Evolutionary conservation across 371 early-diverging fungal species (phyloP).

Genomic region (Actinomortierella ambigua): DNA sequence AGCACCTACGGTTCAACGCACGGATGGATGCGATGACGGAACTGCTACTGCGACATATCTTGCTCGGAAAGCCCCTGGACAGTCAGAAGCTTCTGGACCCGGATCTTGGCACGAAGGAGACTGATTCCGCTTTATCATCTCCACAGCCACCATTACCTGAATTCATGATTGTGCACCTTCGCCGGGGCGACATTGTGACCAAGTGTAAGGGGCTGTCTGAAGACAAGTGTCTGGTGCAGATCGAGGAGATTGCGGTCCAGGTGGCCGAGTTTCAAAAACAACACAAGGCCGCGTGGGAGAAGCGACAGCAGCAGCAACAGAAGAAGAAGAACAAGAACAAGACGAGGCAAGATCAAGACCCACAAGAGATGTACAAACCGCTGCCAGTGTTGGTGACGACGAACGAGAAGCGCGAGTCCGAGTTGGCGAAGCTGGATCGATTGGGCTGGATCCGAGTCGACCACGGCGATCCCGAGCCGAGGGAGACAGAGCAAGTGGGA

Average conservation of each 20-base stretch:
- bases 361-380: no score
- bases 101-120: slow-evolving; percentile 14
- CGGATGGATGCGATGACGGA: slow-evolving; percentile 28
- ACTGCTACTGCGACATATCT: no score
- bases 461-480: slow-evolving; percentile 19
- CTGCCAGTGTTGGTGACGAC: slow-evolving; percentile 35
- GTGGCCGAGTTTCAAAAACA: slow-evolving; percentile 31
- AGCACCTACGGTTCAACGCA: slow-evolving; percentile 21
- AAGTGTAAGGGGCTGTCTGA: slow-evolving; percentile 35
- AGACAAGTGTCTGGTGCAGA: slow-evolving; percentile 36
- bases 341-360: no score
- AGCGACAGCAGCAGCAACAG: not conserved
- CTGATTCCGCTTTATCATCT: not conserved
- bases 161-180: slow-evolving; percentile 34
- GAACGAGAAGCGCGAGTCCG: slow-evolving; percentile 32
- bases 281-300: slow-evolving; percentile 8
- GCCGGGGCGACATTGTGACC: slow-evolving; percentile 36
- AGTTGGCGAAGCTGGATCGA: slow-evolving; percentile 27
- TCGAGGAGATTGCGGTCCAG: slow-evolving; percentile 34
- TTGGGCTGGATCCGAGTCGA: slow-evolving; percentile 37
- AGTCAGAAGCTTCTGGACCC: slow-evolving; percentile 12
- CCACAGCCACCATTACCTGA: slow-evolving; percentile 8
- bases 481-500: no score
- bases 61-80: no score
- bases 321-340: slow-evolving; percentile 8